Conservation (phyloP, 768 basidiomycete species). For the Boletus vinaceobasis region DNA sequence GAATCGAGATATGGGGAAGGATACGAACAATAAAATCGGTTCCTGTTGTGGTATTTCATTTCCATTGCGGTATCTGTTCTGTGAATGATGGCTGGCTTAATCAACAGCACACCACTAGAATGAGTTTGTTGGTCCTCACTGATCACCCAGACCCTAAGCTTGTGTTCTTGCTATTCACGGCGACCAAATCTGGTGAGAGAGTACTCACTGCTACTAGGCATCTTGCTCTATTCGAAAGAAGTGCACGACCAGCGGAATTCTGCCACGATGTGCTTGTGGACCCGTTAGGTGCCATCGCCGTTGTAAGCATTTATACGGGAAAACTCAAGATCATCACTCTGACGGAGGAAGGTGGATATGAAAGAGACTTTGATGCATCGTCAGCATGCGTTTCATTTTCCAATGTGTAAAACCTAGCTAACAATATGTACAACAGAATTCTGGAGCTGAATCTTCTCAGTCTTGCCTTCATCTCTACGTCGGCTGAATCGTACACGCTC, state of each 20-base stretch:
- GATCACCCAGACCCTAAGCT: conserved; percentile 78
- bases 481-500: conserved; percentile 45
- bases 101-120: conserved; percentile 31
- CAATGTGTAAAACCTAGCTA: background rate
- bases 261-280: conserved; percentile 68
- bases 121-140: conserved; percentile 59
- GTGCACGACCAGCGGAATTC: conserved; percentile 64
- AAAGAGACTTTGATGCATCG: conserved; percentile 62
- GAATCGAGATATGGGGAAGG: conserved; percentile 67
- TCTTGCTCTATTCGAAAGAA: conserved; percentile 54
- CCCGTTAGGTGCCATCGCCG: conserved; percentile 54
- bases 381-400: conserved; percentile 35
- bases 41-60: conserved; percentile 46
- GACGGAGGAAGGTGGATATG: conserved; percentile 47
- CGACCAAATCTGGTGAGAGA: conserved; percentile 31
- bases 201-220: conserved; percentile 41
- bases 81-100: conserved; percentile 5
- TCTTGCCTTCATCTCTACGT: conserved; percentile 52
- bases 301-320: conserved; percentile 65
- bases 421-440: conserved; percentile 38
- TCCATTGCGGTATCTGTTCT: background rate
- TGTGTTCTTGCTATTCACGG: conserved; percentile 54
- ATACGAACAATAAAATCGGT: conserved; percentile 54
- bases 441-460: conserved; percentile 68
- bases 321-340: conserved; percentile 65